Base-by-base conservation (phyloP, 2,329 filamentous ascomycete species). In the Penicillium digitatum region DNA sequence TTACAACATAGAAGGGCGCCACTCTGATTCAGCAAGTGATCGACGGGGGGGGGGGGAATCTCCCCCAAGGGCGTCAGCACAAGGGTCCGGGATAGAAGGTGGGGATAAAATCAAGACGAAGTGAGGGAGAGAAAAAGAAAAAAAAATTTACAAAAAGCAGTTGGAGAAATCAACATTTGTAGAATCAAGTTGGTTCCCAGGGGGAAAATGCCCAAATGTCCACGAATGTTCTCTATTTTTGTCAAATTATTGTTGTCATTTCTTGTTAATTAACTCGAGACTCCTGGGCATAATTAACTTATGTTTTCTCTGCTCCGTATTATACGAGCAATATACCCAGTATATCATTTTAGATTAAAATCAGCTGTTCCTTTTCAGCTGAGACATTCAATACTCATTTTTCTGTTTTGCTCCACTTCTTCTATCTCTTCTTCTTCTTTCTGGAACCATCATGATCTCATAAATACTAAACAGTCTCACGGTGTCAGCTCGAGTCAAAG, bases 1-100 rank as follows among this genome's bases (percentile, higher is more conserved):
- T 45, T 46, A n/a, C n/a, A n/a, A n/a, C n/a, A n/a, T n/a, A 35
- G 27, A 56, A 62, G 52, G 58, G 55, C 51, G 60, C 53, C 57
- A 57, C 57, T 40, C 56, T 56, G 54, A 62, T 55, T 38, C 29
- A 63, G 56, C 55, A 55, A 60, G 24, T 55, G 62, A 65, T 65
- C 62, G 57, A 48, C 63, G 48, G 43, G 43, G 6, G 24, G 6
- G 24, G 24, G 26, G 26, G 54, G 24, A 31, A 44, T 49, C 37
- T 54, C 43, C 49, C 43, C 47, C 38, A 51, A 51, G 31, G 24
- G 31, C n/a, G 20, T 34, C 31, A 26, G 35, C 47, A 49, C 47
- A 48, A 34, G 52, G 39, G n/a, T 31, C 48, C 24, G 38, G 29
- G 34, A 16, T 20, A 40, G 34, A 45, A 31, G 35, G 32, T 20